Base-by-base conservation (phyloP, 2,329 filamentous ascomycete species). In the Orbilia brochopaga region DNA sequence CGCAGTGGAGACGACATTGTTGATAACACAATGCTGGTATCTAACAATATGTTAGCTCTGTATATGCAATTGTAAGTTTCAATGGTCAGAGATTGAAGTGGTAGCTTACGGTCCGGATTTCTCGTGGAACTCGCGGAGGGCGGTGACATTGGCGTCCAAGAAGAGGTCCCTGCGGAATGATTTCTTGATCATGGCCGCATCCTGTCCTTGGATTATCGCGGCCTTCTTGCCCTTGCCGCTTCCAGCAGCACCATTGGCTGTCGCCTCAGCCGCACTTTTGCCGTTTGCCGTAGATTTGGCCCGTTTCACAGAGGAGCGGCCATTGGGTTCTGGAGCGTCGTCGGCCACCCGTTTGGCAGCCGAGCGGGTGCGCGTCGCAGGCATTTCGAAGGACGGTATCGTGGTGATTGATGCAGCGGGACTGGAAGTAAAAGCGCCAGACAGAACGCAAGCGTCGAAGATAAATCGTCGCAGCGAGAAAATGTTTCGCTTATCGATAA, bases 11-110 rank as follows among this genome's bases (percentile, higher is more conserved):
- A 97, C 88, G 48, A 99, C 83, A 60, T 86, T 83, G 75, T 87
- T 84, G 78, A 99, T 96, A 57, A 99, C 93, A 76, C 90, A 90
- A 79, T 99, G 93, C 79, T 93, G 92, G 83, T 99, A 99, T 3
- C 85, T 86, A 72, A n/a, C 17, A 1, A 27, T 21, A 13, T 6
- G 23, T 35, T 27, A 51, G 55, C 54, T 37, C 44, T 37, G 19
- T 35, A 10, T n/a, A 15, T 40, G 44, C 10, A 54, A 24, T 21
- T 17, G n/a, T 11, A 23, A n/a, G n/a, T n/a, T n/a, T n/a, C n/a
- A n/a, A n/a, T n/a, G n/a, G 52, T n/a, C 42, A 48, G 5, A 44
- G 32, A 42, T 55, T 42, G 17, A 53, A 48, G 24, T 37, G 62
- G 48, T 48, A 40, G 58, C 73, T 63, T 75, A 78, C 76, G 88